Evolutionary conservation across 768 basidiomycete genomes (phyloP).

Genomic region (Mycena vulgaris): DNA sequence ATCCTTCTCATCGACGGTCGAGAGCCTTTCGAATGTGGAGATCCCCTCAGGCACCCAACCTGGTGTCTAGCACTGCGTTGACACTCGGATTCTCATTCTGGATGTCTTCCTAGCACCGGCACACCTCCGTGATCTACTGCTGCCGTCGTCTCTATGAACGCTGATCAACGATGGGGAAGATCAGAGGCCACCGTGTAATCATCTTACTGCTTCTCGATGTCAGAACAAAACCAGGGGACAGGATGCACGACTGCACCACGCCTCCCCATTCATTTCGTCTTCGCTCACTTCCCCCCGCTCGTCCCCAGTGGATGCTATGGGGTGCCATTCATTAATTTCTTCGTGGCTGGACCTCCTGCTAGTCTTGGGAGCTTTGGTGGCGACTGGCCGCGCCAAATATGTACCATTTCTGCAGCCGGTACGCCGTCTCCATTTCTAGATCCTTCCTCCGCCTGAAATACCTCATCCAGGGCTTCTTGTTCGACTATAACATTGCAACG

Average conservation of each 20-base stretch:
- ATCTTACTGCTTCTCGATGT: not conserved
- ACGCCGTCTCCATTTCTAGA: not conserved
- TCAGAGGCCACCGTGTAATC: no score
- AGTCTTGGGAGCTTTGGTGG: constrained; percentile 1
- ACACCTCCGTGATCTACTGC: no score
- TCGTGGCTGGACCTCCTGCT: constrained; percentile 27
- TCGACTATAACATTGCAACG: constrained; percentile 50
- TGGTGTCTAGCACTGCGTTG: no score
- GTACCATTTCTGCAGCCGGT: constrained; percentile 45
- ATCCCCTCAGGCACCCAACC: no score
- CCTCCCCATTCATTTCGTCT: not conserved
- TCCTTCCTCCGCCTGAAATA: not conserved
- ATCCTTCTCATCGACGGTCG: no score
- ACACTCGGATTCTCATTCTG: no score
- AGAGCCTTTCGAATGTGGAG: no score
- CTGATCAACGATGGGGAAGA: no score
- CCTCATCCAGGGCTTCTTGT: constrained; percentile 52
- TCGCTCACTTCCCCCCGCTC: not conserved
- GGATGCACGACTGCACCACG: not conserved
- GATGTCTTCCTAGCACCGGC: no score
- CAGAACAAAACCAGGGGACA: not conserved
- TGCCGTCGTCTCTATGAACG: no score
- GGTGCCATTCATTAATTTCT: constrained; percentile 7
- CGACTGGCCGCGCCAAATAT: constrained; percentile 28
- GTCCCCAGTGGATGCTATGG: constrained; percentile 20